Conservation (phyloP, 352 stramenopile species). For the Thalassiosira ordinaria region DNA sequence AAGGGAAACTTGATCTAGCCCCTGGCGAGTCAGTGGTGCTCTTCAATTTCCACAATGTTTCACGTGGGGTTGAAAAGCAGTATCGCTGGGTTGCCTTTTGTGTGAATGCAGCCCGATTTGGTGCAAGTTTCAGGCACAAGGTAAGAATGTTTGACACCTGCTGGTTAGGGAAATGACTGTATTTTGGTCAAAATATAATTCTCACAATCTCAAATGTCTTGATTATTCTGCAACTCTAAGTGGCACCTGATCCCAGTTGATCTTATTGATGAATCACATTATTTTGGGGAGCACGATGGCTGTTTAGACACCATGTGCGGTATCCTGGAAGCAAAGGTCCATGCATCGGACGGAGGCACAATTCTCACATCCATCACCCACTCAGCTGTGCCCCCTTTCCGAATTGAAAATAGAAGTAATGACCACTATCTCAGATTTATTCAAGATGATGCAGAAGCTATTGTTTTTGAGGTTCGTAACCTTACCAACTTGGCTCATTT, state of each 20-base stretch:
- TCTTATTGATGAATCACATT: slow-evolving; percentile 23
- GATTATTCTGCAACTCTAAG: no score
- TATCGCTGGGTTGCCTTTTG: slow-evolving; percentile 45
- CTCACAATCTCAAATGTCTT: not conserved
- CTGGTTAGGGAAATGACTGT: no score
- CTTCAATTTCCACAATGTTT: slow-evolving; percentile 41
- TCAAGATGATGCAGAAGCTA: slow-evolving; percentile 44
- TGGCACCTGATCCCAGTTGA: slow-evolving; percentile 37
- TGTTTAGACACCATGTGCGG: slow-evolving; percentile 29
- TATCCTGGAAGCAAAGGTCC: slow-evolving; percentile 33
- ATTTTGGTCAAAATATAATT: not conserved
- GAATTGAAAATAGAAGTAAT: slow-evolving; percentile 50
- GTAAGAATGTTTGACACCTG: not conserved
- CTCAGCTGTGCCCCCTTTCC: slow-evolving; percentile 27
- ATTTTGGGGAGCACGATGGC: slow-evolving; percentile 40
- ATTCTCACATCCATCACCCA: slow-evolving; percentile 33
- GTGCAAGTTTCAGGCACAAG: slow-evolving; percentile 2
- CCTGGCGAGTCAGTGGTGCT: slow-evolving; percentile 43
- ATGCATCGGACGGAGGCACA: slow-evolving; percentile 11
- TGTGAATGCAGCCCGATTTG: slow-evolving; percentile 43
- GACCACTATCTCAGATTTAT: slow-evolving; percentile 35
- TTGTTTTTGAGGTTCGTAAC: slow-evolving; percentile 46
- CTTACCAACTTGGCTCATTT: no score
- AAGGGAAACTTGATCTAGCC: slow-evolving; percentile 13
- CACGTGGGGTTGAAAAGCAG: slow-evolving; percentile 7